Evolutionary conservation across 2,329 filamentous ascomycete genomes (phyloP).

Genomic region (Microsporum audouinii): DNA sequence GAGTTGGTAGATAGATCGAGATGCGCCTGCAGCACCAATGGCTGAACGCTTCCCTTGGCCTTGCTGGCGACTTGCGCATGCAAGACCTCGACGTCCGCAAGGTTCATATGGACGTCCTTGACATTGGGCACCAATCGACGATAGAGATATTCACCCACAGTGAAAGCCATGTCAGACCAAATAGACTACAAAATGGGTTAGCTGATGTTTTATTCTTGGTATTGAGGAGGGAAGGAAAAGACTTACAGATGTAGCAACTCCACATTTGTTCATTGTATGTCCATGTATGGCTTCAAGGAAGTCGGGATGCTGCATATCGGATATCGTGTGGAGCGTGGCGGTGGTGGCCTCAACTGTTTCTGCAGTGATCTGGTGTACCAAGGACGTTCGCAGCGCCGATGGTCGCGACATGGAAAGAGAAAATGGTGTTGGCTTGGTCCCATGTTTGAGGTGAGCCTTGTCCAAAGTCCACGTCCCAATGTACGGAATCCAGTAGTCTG

Average conservation of each 20-base stretch:
- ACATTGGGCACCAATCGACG: not conserved
- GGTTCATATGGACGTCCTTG: not conserved
- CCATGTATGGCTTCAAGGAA: not conserved
- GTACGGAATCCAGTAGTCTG: slow-evolving; percentile 52
- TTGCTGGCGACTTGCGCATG: not conserved
- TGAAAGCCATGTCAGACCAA: not conserved
- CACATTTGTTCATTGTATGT: not conserved
- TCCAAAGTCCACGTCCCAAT: slow-evolving; percentile 47
- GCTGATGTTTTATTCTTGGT: not conserved
- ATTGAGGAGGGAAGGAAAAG: not conserved
- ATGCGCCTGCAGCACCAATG: not conserved
- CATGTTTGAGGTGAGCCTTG: slow-evolving; percentile 5
- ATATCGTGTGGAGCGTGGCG: slow-evolving; percentile 41
- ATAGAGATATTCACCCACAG: not conserved
- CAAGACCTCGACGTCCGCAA: not conserved
- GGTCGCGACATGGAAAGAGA: not conserved
- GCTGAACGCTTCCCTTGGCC: not conserved
- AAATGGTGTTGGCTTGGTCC: not conserved
- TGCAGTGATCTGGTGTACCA: not conserved
- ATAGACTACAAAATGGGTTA: not conserved
- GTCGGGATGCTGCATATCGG: not conserved
- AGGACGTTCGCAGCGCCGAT: not conserved
- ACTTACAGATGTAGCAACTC: not conserved
- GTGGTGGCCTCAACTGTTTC: slow-evolving; percentile 39
- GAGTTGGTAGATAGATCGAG: not conserved